phyloP scores from a whole-genome alignment of 75 land plant genomes.

The Selaginella moellendorffii region DNA sequence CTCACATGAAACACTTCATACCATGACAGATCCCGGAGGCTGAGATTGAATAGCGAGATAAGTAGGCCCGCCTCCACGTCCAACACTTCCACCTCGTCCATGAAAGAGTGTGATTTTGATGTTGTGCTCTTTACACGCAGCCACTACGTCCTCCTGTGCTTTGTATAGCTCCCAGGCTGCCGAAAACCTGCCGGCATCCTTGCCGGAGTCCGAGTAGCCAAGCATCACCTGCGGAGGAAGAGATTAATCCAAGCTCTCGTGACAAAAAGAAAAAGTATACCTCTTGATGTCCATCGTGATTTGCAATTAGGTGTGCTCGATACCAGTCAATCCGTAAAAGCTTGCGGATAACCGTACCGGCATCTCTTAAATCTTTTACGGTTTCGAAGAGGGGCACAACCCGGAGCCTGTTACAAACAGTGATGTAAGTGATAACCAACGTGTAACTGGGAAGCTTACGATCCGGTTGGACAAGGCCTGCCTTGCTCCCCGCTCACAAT shows the following conservation, averaged over 20 bases:
- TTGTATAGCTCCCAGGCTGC: constrained; percentile 7
- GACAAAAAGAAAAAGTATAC: constrained; percentile 16
- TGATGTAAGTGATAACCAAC: background rate
- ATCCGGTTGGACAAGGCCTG: background rate
- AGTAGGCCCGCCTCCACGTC: constrained; percentile 9
- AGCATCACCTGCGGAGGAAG: background rate
- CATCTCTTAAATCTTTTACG: constrained; percentile 77
- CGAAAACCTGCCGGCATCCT: constrained; percentile 8
- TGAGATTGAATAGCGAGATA: constrained; percentile 10
- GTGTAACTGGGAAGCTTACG: background rate
- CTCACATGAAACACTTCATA: background rate
- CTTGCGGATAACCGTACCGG: constrained; percentile 70
- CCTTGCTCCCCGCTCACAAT: constrained; percentile 1
- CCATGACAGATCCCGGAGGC: constrained; percentile 7
- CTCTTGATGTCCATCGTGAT: constrained; percentile 84
- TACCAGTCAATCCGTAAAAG: constrained; percentile 89
- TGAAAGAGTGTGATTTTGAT: constrained; percentile 4
- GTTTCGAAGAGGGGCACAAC: constrained; percentile 96
- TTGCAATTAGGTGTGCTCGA: constrained; percentile 55
- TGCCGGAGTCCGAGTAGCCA: constrained; percentile 2
- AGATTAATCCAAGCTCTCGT: background rate
- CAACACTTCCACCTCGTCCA: constrained; percentile 9
- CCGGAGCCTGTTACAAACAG: constrained; percentile 37
- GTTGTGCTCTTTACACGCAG: constrained; percentile 3
- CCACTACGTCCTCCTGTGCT: constrained; percentile 6